These are phyloP conservation scores for Schizopora paradoxa DNA, from an alignment of 1,284 basidiomycete species.

Conservation along the genomic window DNA sequence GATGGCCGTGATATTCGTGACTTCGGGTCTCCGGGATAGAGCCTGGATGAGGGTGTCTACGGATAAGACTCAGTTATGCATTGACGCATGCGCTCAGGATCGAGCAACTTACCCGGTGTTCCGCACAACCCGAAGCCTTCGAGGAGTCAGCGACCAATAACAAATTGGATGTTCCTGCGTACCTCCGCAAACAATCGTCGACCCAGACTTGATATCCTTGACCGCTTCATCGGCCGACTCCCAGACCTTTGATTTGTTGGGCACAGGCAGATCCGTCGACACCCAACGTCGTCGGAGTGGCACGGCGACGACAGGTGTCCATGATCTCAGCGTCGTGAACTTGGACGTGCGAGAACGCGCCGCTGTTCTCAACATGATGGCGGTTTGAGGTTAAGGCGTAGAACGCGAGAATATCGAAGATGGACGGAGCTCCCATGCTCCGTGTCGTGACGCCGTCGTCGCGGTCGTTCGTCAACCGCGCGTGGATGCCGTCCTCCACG, in stretches of 20 bases:
- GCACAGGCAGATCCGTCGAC: constrained; percentile 29
- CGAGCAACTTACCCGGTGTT: constrained; percentile 51
- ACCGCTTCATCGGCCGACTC: constrained; percentile 75
- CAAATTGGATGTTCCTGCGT: constrained; percentile 23
- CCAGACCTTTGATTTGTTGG: constrained; percentile 73
- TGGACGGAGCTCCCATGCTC: too few species aligned
- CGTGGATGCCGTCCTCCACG: too few species aligned
- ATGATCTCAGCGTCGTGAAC: too few species aligned
- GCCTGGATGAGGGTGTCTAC: constrained; percentile 82
- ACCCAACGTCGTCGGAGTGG: too few species aligned
- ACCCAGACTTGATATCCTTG: constrained; percentile 75
- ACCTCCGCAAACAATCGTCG: constrained; percentile 80
- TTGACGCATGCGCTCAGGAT: constrained; percentile 1
- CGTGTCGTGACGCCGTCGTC: too few species aligned
- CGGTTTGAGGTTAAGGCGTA: too few species aligned
- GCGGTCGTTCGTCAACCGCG: too few species aligned
- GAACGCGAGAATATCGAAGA: too few species aligned
- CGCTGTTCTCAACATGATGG: too few species aligned
- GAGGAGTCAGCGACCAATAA: constrained; percentile 4
- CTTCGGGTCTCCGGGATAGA: constrained; percentile 65
- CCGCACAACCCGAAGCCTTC: constrained; percentile 77
- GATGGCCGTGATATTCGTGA: constrained; percentile 73
- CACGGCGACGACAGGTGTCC: too few species aligned
- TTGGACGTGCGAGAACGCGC: too few species aligned
- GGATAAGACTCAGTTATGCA: neutral